phyloP scores from a whole-genome alignment of 331 rosid species.

The Quercus tomentella region DNA sequence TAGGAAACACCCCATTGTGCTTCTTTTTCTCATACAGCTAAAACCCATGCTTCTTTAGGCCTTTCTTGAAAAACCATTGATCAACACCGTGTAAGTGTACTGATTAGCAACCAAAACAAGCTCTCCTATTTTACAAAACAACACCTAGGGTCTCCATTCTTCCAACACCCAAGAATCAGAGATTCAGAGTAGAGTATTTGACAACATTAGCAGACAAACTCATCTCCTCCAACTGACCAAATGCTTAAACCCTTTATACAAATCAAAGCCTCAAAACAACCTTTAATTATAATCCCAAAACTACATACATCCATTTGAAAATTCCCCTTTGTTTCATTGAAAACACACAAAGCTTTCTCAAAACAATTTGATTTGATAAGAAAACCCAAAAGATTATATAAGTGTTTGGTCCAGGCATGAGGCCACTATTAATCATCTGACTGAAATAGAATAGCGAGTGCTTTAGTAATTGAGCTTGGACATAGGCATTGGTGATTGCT shows the following conservation, averaged over 20 bases:
- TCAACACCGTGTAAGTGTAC: slow-evolving; percentile 61
- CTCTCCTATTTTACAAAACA: slow-evolving; percentile 59
- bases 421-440: slow-evolving; percentile 42
- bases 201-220: slow-evolving; percentile 61
- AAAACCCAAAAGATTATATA: slow-evolving; percentile 44
- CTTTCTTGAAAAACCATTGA: slow-evolving; percentile 75
- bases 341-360: slow-evolving; percentile 50
- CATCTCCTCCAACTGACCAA: slow-evolving; percentile 40
- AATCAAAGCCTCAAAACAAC: slow-evolving; percentile 58
- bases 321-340: slow-evolving; percentile 33
- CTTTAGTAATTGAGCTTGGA: slow-evolving; percentile 41
- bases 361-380: slow-evolving; percentile 42
- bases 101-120: slow-evolving; percentile 56
- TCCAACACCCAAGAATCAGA: slow-evolving; percentile 61
- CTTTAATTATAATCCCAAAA: slow-evolving; percentile 42
- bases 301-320: slow-evolving; percentile 34
- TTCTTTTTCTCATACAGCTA: slow-evolving; percentile 61
- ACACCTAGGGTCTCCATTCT: slow-evolving; percentile 51
- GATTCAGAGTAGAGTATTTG: slow-evolving; percentile 46
- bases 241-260: slow-evolving; percentile 52
- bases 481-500: slow-evolving; percentile 49
- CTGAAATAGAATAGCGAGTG: slow-evolving; percentile 41
- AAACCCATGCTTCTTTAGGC: slow-evolving; percentile 62
- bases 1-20: slow-evolving; percentile 42
- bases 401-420: slow-evolving; percentile 43